phyloP scores from a whole-genome alignment of 2,329 filamentous ascomycete genomes.

The Talaromyces verruculosus region DNA sequence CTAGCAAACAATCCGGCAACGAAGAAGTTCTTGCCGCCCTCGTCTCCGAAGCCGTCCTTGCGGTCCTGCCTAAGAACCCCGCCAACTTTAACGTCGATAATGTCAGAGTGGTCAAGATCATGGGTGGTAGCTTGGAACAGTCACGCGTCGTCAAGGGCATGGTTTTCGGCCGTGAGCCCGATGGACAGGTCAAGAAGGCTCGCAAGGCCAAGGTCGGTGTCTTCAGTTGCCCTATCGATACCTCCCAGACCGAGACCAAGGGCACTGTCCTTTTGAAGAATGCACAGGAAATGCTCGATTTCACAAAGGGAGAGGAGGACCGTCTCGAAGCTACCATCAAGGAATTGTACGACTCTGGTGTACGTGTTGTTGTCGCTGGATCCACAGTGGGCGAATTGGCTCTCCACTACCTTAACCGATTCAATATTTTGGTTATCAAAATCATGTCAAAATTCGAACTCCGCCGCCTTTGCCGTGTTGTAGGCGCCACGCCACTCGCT shows the following conservation, averaged over 20 bases:
- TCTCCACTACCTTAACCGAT: constrained; percentile 96
- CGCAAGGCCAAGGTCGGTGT: constrained; percentile 93
- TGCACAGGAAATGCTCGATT: constrained; percentile 97
- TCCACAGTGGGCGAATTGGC: constrained; percentile 94
- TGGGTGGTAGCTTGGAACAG: constrained; percentile 94
- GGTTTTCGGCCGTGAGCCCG: constrained; percentile 96
- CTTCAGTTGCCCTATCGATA: constrained; percentile 94
- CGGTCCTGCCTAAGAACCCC: constrained; percentile 93
- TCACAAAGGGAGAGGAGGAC: constrained; percentile 92
- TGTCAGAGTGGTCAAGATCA: constrained; percentile 98
- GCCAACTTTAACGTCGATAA: constrained; percentile 98
- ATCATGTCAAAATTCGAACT: constrained; percentile 98
- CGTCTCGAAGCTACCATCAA: constrained; percentile 91
- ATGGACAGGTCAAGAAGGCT: constrained; percentile 87
- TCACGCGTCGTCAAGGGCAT: constrained; percentile 95
- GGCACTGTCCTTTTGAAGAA: constrained; percentile 96
- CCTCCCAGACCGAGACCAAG: constrained; percentile 96
- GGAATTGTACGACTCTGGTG: constrained; percentile 89
- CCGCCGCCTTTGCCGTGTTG: constrained; percentile 88
- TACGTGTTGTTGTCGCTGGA: constrained; percentile 88
- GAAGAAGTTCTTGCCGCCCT: constrained; percentile 85
- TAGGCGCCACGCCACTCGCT: constrained; percentile 93
- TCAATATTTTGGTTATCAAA: constrained; percentile 93
- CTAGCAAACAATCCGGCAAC: constrained; percentile 92
- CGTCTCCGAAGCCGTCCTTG: constrained; percentile 79